These are phyloP conservation scores for Trichosporon coremiiforme DNA, from an alignment of 1,284 basidiomycete genomes.

Conservation along the genomic window DNA sequence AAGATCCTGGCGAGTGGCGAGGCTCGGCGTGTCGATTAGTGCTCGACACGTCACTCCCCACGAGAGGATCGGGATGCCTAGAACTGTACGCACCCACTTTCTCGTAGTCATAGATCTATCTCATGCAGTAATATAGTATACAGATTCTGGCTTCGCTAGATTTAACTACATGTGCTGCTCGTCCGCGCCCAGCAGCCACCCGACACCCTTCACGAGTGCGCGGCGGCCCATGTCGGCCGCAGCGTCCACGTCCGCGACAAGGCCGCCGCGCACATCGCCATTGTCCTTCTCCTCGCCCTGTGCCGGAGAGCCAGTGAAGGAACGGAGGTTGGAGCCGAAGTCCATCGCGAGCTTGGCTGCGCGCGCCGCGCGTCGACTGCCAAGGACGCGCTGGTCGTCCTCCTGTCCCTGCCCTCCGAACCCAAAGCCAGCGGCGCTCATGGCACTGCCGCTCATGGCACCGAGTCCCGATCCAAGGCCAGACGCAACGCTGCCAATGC, in stretches of 20 bases:
- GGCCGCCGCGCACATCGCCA: conserved; percentile 22
- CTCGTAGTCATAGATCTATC: neutral
- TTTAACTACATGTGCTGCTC: conserved; percentile 33
- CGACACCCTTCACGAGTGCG: conserved; percentile 55
- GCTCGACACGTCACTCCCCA: neutral
- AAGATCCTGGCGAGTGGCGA: conserved; percentile 48
- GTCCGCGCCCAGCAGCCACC: conserved; percentile 56
- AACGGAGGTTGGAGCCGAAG: conserved; percentile 25
- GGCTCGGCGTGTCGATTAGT: conserved; percentile 24
- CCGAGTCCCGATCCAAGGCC: neutral
- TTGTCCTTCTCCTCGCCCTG: conserved; percentile 9
- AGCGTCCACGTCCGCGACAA: conserved; percentile 47
- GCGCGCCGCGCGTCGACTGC: conserved; percentile 50
- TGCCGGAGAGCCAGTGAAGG: conserved; percentile 24
- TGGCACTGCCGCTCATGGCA: neutral
- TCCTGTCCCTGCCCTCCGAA: conserved; percentile 1
- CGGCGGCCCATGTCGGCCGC: conserved; percentile 50
- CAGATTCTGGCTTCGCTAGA: neutral
- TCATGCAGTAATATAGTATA: neutral
- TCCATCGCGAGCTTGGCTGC: conserved; percentile 47
- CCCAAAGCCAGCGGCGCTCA: neutral
- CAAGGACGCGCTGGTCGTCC: conserved; percentile 46
- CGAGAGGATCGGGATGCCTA: neutral
- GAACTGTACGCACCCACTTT: neutral
- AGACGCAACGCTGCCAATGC: conserved; percentile 5